Evolutionary conservation across 495 filamentous ascomycete species (phyloP), one percentile per base, ranked within the genome.

Genomic region (Bacidia rubella): DNA sequence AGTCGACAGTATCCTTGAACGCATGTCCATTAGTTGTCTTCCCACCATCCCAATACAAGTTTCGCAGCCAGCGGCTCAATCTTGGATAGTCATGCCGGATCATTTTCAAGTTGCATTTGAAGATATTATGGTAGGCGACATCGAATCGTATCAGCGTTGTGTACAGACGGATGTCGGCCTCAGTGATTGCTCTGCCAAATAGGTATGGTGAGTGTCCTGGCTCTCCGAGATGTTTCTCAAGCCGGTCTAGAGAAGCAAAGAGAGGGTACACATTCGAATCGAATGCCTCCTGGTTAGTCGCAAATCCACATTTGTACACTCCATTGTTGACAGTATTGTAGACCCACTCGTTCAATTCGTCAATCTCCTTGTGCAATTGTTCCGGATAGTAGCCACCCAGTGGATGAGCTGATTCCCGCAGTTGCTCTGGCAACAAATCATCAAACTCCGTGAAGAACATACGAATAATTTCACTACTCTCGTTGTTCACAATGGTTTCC

Each of bases 381-480:
- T 65, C 57, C 10, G 83, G 82, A 40, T 82, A 78, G n/a, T 84
- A 62, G 15, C 74, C 75, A 7, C 74, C 67, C 1, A 54, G 56
- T 3, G 66, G 68, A 49, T 67, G 70, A 48, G 69, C 69, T 10
- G 60, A 65, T 50, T 77, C 75, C 15, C 71, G 67, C 43, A 63
- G 46, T 11, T 65, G 55, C 41, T 74, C 68, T 0, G 80, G 77
- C 10, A 86, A 57, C 11, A 84, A 54, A 11, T 66, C 65, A 60
- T 85, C 74, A 56, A 86, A 85, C 54, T 72, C 78, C 22, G 69
- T 65, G 57, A 78, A 79, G 4, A 83, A 62, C 68, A 83, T 82
- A 44, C 84, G 66, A 52, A 92, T 79, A 57, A 94, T 87, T 72
- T 93, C 87, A 54, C 76, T 78, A 58, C 82, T 86, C 73, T 93